Conservation (phyloP, 2,329 filamentous ascomycete species). For the Pseudodiploospora longispora region DNA sequence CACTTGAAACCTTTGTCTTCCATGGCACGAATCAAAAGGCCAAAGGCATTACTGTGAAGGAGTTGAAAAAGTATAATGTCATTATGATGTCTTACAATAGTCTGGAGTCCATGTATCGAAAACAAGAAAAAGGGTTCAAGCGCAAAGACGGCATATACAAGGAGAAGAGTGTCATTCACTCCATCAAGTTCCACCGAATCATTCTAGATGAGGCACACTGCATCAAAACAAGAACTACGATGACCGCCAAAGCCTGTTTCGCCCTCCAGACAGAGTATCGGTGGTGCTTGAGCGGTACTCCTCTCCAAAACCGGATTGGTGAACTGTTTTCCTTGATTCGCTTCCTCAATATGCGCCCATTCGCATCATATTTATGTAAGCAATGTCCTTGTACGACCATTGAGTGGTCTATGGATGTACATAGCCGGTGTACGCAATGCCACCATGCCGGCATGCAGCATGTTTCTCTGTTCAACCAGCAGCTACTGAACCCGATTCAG, state of each 20-base stretch:
- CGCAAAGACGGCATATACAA: slow-evolving; percentile 75
- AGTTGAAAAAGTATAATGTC: slow-evolving; percentile 78
- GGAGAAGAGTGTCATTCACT: slow-evolving; percentile 72
- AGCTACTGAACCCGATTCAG: slow-evolving; percentile 78
- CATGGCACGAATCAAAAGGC: slow-evolving; percentile 80
- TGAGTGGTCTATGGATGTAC: slow-evolving; percentile 72
- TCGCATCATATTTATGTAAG: slow-evolving; percentile 92
- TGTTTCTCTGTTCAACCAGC: slow-evolving; percentile 74
- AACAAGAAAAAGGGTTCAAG: slow-evolving; percentile 83
- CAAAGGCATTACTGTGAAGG: slow-evolving; percentile 65
- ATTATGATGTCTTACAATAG: slow-evolving; percentile 96
- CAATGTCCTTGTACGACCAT: slow-evolving; percentile 70
- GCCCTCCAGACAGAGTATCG: slow-evolving; percentile 81
- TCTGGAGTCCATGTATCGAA: slow-evolving; percentile 84
- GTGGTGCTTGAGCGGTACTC: slow-evolving; percentile 93
- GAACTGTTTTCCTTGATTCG: slow-evolving; percentile 93
- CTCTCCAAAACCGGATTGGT: slow-evolving; percentile 92
- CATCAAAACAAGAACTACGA: slow-evolving; percentile 84
- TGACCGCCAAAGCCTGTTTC: slow-evolving; percentile 92
- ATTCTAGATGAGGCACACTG: slow-evolving; percentile 94
- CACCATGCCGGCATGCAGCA: slow-evolving; percentile 34
- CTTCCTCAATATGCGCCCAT: slow-evolving; percentile 82
- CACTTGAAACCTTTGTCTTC: slow-evolving; percentile 81
- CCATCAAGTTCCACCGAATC: slow-evolving; percentile 78
- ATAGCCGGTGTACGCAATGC: slow-evolving; percentile 64